These are phyloP conservation scores for Annulohypoxylon truncatum DNA, from an alignment of 2,329 filamentous ascomycete genomes.

Conservation along the genomic window DNA sequence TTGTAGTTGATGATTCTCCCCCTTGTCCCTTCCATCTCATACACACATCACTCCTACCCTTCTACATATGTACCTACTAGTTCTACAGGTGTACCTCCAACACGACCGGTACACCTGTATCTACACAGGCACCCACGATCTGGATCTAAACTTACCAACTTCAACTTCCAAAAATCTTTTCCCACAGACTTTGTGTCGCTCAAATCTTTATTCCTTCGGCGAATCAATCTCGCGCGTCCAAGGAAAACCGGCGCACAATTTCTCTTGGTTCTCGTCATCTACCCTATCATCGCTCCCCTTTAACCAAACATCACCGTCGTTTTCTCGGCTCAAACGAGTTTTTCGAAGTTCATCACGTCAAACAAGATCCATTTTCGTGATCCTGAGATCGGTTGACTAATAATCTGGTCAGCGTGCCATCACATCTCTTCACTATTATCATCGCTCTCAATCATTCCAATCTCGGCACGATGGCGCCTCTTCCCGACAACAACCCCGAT, in stretches of 20 bases:
- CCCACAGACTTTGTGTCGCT: background rate
- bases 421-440: slow-evolving; percentile 7
- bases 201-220: background rate
- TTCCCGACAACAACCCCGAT: slow-evolving; percentile 10
- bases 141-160: background rate
- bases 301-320: slow-evolving; percentile 7
- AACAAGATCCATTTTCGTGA: slow-evolving; percentile 32
- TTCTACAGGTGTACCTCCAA: slow-evolving; percentile 7
- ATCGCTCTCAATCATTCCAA: background rate
- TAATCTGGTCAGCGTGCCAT: slow-evolving; percentile 35
- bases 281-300: slow-evolving; percentile 6
- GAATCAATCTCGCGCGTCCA: background rate
- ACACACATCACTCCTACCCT: slow-evolving; percentile 13
- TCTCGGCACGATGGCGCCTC: slow-evolving; percentile 31
- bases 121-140: background rate
- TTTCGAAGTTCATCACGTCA: slow-evolving; percentile 19
- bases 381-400: slow-evolving; percentile 26
- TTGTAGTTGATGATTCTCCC: background rate
- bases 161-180: background rate
- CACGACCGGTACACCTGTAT: background rate
- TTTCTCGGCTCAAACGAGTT: slow-evolving; percentile 6
- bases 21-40: background rate
- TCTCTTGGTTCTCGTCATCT: slow-evolving; percentile 2
- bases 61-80: no score
- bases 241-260: slow-evolving; percentile 4